Evolutionary conservation across 1,139 yeast species (phyloP).

Genomic region (Wickerhamomyces sp.): DNA sequence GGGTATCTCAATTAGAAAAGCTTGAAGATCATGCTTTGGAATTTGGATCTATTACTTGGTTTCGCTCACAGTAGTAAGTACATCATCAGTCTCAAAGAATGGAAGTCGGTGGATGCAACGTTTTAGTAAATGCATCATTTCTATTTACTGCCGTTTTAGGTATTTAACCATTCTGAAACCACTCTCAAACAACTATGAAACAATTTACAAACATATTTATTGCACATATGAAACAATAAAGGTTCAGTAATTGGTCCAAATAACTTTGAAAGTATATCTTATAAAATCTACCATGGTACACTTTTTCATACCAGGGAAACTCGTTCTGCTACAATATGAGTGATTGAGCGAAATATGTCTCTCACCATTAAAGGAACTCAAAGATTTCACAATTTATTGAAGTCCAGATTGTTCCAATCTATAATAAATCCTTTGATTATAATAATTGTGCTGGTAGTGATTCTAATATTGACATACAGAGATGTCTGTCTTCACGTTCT

Average conservation of each 20-base stretch:
- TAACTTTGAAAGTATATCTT: too few relatives aligned
- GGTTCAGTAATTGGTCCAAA: background rate
- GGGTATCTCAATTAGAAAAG: too few relatives aligned
- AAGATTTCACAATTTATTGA: slow-evolving; percentile 5
- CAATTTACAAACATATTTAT: background rate
- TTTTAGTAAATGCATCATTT: too few relatives aligned
- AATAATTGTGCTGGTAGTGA: slow-evolving; percentile 1
- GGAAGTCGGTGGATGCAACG: too few relatives aligned
- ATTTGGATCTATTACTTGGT: too few relatives aligned
- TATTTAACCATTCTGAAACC: background rate
- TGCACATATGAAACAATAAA: background rate
- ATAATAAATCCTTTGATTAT: slow-evolving; percentile 6
- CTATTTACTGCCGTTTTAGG: background rate
- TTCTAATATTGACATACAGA: background rate
- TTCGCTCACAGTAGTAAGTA: too few relatives aligned
- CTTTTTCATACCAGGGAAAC: too few relatives aligned
- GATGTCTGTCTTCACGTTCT: background rate
- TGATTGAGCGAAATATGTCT: background rate
- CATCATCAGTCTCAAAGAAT: too few relatives aligned
- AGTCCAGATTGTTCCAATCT: slow-evolving; percentile 6
- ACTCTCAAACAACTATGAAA: background rate
- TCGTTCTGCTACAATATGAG: too few relatives aligned
- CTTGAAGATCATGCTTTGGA: too few relatives aligned
- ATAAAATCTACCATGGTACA: too few relatives aligned
- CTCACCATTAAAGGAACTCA: slow-evolving; percentile 2